phyloP scores from a whole-genome alignment of 2,329 filamentous ascomycete genomes.

The Paecilomyces fulvus region DNA sequence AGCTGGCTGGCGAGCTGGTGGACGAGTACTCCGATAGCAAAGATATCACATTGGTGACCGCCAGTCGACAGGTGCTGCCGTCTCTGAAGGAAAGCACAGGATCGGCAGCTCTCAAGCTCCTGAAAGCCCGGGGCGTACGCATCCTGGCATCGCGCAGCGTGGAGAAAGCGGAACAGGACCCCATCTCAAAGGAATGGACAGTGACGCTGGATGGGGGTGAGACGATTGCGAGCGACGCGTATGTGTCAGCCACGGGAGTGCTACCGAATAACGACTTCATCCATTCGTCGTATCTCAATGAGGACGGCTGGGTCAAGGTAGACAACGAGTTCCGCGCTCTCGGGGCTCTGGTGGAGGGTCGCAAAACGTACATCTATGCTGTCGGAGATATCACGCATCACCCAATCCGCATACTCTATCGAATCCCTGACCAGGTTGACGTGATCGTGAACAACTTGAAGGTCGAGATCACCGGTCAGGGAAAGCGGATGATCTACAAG shows the following conservation, averaged over 20 bases:
- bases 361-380: slow-evolving; percentile 7
- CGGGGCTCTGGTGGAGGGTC: not conserved
- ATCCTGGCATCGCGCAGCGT: slow-evolving; percentile 6
- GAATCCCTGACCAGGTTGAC: slow-evolving; percentile 2
- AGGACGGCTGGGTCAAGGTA: slow-evolving; percentile 12
- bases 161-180: slow-evolving; percentile 2
- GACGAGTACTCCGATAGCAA: slow-evolving; percentile 24
- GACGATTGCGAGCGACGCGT: slow-evolving; percentile 15
- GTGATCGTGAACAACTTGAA: slow-evolving; percentile 9
- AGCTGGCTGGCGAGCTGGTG: slow-evolving; percentile 42
- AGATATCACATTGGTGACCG: slow-evolving; percentile 26
- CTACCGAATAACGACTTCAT: slow-evolving; percentile 14
- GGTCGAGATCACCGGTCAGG: slow-evolving; percentile 7
- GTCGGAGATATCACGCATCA: slow-evolving; percentile 10
- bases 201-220: slow-evolving; percentile 6
- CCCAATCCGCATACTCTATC: slow-evolving; percentile 2
- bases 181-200: slow-evolving; percentile 5
- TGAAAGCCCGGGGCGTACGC: slow-evolving; percentile 6
- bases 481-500: slow-evolving; percentile 6
- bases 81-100: not conserved
- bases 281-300: slow-evolving; percentile 7
- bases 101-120: slow-evolving; percentile 3
- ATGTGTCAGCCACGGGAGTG: slow-evolving; percentile 11
- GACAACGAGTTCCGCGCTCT: slow-evolving; percentile 10
- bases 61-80: slow-evolving; percentile 6